phyloP scores from a whole-genome alignment of 306 rosid species.

The Quercus cerris region DNA sequence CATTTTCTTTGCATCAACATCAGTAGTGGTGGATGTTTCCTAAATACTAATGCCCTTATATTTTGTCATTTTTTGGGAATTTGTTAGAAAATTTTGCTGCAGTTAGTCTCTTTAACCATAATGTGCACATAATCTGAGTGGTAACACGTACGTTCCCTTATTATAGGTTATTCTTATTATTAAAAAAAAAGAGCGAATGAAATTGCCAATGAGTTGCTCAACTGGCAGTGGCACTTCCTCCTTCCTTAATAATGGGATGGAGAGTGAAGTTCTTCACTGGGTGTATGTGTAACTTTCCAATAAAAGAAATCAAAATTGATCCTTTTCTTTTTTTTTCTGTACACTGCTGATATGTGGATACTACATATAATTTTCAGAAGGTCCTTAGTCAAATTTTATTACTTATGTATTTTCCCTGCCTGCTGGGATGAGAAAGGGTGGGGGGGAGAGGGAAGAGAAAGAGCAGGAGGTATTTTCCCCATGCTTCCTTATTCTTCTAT shows the following conservation, averaged over 20 bases:
- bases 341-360: background rate
- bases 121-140: background rate
- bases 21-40: background rate
- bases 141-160: background rate
- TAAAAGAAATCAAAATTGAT: background rate
- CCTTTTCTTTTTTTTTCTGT: background rate
- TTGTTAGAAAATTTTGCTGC: background rate
- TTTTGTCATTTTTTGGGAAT: background rate
- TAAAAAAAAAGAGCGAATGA: background rate
- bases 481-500: slow-evolving; percentile 8
- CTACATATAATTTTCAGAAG: background rate
- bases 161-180: background rate
- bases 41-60: background rate
- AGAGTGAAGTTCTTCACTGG: too few relatives aligned
- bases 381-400: background rate
- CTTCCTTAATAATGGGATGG: too few relatives aligned
- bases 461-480: background rate
- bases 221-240: too few relatives aligned
- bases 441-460: background rate
- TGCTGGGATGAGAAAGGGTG: background rate
- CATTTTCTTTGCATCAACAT: background rate
- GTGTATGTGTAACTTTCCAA: too few relatives aligned
- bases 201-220: background rate
- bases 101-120: background rate
- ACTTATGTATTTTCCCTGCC: too few relatives aligned